Base-by-base conservation (phyloP, 495 filamentous ascomycete genomes). In the Amorphotheca resinae region DNA sequence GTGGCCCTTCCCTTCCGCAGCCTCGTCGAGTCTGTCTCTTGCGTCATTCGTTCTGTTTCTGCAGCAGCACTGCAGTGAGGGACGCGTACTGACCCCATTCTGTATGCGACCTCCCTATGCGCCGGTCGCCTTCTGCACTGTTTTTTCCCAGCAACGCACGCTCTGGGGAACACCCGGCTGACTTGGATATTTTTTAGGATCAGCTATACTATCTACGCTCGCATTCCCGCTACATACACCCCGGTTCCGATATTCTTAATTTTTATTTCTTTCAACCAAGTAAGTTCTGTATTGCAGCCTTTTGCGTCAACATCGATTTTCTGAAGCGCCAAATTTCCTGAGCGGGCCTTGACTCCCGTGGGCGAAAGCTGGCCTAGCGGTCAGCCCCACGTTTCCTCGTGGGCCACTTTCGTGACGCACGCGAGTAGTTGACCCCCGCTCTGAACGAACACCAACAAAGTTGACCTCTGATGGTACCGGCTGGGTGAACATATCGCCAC, bases 91-190 rank as follows among this genome's bases (percentile, higher is more conserved):
- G 15, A 11, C n/a, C 28, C 45, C 18, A 26, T 40, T 41, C 20
- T 47, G 48, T 52, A 49, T 55, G 52, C 48, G 41, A 22, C 16
- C 44, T 45, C 41, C 52, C 45, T 42, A 39, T 41, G 22, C 32
- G 22, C 43, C 15, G 47, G 44, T 32, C 40, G 38, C 14, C 35
- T 43, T 36, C 33, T 22, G 22, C 37, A 12, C 9, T 32, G 14
- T 22, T 20, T 12, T 30, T 40, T 4, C n/a, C n/a, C n/a, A n/a
- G n/a, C n/a, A n/a, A n/a, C 38, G 34, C 18, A 26, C 43, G 12
- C 22, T 33, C 15, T 44, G 33, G 14, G 35, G 32, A 34, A 43
- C 40, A 37, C 14, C 16, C 1, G 21, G 18, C 23, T 28, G 11
- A 28, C 11, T 5, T 11, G 25, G 11, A 11, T 5, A 28, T 28